phyloP scores from a whole-genome alignment of 163 green algal genomes.

The Trebouxia gelatinosa region DNA sequence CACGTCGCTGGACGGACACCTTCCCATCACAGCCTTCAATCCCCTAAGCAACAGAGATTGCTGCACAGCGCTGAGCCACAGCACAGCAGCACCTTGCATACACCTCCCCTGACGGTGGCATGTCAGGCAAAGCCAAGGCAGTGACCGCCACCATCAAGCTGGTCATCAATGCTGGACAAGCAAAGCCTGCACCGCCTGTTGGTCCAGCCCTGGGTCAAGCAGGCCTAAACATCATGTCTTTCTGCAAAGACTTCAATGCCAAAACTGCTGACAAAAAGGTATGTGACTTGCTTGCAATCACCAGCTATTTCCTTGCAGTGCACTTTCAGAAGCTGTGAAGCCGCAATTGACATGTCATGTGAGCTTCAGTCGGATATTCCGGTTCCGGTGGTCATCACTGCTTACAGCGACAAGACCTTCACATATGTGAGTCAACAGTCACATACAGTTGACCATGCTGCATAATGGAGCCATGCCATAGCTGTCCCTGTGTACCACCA shows the following conservation, averaged over 20 bases:
- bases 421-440: constrained; percentile 56
- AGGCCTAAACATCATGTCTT: constrained; percentile 88
- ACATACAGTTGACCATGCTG: too few species aligned
- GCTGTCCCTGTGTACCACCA: too few species aligned
- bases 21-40: not conserved
- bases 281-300: too few species aligned
- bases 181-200: constrained; percentile 79
- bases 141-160: constrained; percentile 69
- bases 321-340: not conserved
- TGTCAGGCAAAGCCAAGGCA: constrained; percentile 42
- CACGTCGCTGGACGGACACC: not conserved
- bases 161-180: constrained; percentile 81
- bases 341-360: too few species aligned
- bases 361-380: constrained; percentile 57
- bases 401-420: constrained; percentile 88
- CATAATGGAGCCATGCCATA: too few species aligned
- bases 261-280: constrained; percentile 84
- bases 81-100: not conserved
- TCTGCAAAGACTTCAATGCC: constrained; percentile 97
- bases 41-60: not conserved
- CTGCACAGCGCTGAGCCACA: too few species aligned
- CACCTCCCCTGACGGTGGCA: not conserved
- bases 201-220: constrained; percentile 76
- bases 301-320: not conserved
- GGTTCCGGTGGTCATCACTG: constrained; percentile 78